Evolutionary conservation across 805 yeast genomes (phyloP), one percentile per base, ranked within the genome.

Genomic region (Candida piceae): DNA sequence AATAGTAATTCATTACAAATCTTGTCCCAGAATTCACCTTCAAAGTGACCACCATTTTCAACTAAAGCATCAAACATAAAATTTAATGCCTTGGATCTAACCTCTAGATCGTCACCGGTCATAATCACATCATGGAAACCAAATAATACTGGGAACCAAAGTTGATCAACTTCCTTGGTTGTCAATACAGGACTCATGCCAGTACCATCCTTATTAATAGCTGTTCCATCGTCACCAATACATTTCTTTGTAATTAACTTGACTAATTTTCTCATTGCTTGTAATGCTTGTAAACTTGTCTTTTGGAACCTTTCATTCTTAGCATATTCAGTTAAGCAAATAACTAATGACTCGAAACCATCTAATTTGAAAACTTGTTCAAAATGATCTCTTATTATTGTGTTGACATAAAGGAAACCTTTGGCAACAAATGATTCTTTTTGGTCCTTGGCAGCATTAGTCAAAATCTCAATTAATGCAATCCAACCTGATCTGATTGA

Each of bases 81-180:
- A 44, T 80, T 83, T 52, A 93, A 68, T 0, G 97, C 95, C 38
- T 86, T 71, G 0, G 97, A 84, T 52, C 99, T 75, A 4, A 89
- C 96, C 60, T 93, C 99, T 34, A 93, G 66, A 60, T 93, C 99
- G 38, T 82, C 88, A 4, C 96, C 96, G 1, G 80, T 80, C 95
- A 89, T 86, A 22, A 89, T 85, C 7, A 90, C 82, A 42, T 85
- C 88, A 54, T 88, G 86, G 62, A 87, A 84, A 11, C 94, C 84
- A 44, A 72, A 76, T 44, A 93, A 61, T n/a, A 90, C 70, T 2
- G 96, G 96, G 64, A 84, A 84, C 95, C 95, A 86, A 11, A 78
- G 66, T 19, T 30, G 31, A 18, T 35, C 34, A 18, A 29, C 8
- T 15, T 31, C 32, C 6, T 18, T 24, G 6, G 12, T 23, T 19